Percentiles rank a stretch among this genome's conserved stretches.
Conservation (phyloP, 352 stramenopile genomes). For the Globisporangium parvum region DNA sequence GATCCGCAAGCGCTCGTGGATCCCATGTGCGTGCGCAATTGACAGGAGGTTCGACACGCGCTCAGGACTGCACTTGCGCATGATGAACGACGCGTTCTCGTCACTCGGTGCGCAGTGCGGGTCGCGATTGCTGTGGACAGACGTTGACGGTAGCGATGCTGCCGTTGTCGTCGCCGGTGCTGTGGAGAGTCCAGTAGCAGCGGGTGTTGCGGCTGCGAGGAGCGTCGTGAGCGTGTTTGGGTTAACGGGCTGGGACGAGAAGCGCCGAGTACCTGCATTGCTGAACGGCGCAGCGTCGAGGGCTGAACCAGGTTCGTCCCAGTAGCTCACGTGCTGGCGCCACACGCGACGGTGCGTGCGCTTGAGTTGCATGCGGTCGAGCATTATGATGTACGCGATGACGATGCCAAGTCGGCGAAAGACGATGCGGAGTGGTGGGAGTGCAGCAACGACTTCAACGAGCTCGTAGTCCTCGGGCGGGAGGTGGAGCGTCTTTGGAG, state of each 20-base stretch:
- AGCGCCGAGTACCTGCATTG: background rate
- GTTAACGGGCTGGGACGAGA: background rate
- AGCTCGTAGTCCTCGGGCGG: constrained; percentile 45
- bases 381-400: constrained; percentile 52
- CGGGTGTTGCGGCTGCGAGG: background rate
- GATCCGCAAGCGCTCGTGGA: constrained; percentile 35
- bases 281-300: background rate
- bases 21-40: constrained; percentile 23
- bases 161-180: background rate
- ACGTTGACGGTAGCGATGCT: background rate
- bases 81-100: constrained; percentile 25
- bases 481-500: background rate
- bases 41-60: constrained; percentile 27
- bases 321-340: constrained; percentile 34
- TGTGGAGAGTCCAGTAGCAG: too few relatives aligned
- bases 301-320: constrained; percentile 21
- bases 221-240: too few relatives aligned
- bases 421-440: constrained; percentile 47
- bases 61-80: constrained; percentile 32
- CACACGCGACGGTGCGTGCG: constrained; percentile 42
- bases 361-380: constrained; percentile 41
- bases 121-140: background rate
- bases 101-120: background rate
- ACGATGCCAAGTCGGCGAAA: constrained; percentile 49
- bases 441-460: constrained; percentile 47